phyloP scores from a whole-genome alignment of 73 alveolate genomes.

The Paramecium pentaurelia region DNA sequence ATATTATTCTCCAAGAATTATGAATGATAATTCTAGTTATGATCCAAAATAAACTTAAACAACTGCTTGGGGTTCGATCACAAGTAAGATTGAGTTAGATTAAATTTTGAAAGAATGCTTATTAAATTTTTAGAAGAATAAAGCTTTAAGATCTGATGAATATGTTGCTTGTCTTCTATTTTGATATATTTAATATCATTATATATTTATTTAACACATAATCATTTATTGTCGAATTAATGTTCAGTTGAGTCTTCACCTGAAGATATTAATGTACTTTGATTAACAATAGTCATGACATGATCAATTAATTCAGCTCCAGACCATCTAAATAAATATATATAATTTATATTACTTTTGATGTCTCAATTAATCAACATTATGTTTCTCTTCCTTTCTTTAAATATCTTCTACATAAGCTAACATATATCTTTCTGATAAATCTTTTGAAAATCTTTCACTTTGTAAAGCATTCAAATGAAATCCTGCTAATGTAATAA shows the following conservation, averaged over 20 bases:
- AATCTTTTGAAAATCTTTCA: slow-evolving; percentile 68
- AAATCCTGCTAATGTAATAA: slow-evolving; percentile 80
- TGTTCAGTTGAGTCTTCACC: slow-evolving; percentile 63
- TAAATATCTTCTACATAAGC: slow-evolving; percentile 75
- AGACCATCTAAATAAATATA: slow-evolving; percentile 53
- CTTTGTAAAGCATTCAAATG: slow-evolving; percentile 70
- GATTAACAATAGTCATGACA: slow-evolving; percentile 47
- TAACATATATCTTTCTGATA: slow-evolving; percentile 65
- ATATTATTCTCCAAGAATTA: neutral
- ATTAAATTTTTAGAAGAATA: neutral
- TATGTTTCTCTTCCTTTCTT: slow-evolving; percentile 71
- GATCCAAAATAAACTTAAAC: neutral
- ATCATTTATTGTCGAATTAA: slow-evolving; percentile 41
- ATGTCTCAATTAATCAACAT: slow-evolving; percentile 72
- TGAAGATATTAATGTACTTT: slow-evolving; percentile 17
- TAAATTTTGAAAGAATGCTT: neutral
- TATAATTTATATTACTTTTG: slow-evolving; percentile 56
- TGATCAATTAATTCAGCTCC: slow-evolving; percentile 56
- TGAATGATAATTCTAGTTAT: neutral
- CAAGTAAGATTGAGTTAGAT: neutral
- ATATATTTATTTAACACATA: neutral
- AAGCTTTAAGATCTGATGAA: neutral
- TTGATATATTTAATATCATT: neutral
- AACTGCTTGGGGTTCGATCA: neutral
- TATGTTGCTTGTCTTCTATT: neutral